phyloP scores from a whole-genome alignment of 2,329 filamentous ascomycete genomes.

The Colletotrichum sidae region DNA sequence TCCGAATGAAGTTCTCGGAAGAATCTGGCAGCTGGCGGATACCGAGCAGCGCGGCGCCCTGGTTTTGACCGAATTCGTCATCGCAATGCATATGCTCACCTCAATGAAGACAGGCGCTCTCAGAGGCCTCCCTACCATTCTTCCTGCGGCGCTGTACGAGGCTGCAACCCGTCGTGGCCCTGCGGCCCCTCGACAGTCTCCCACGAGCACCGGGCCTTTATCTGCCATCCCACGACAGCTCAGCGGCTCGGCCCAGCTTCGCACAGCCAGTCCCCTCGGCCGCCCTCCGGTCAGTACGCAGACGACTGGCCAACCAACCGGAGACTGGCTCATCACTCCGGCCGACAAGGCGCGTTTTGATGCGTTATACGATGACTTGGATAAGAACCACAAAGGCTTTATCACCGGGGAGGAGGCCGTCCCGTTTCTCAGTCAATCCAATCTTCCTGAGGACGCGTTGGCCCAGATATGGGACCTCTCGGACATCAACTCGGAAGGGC shows the following conservation, averaged over 20 bases:
- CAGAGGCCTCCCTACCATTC: conserved; percentile 79
- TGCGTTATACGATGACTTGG: conserved; percentile 83
- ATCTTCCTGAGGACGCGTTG: conserved; percentile 86
- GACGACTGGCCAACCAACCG: conserved; percentile 47
- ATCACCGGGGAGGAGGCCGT: conserved; percentile 97
- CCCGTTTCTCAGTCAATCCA: conserved; percentile 91
- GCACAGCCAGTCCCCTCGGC: conserved; percentile 70
- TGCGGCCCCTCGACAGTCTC: conserved; percentile 61
- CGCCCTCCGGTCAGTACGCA: conserved; percentile 61
- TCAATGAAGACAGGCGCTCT: conserved; percentile 89
- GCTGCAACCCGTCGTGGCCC: conserved; percentile 77
- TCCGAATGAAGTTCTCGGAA: conserved; percentile 90
- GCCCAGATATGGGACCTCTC: conserved; percentile 98
- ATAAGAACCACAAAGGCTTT: conserved; percentile 82
- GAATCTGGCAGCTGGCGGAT: conserved; percentile 95
- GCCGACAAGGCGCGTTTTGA: conserved; percentile 91
- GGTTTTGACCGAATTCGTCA: conserved; percentile 91
- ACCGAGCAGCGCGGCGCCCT: conserved; percentile 91
- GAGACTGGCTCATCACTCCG: conserved; percentile 85
- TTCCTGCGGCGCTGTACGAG: conserved; percentile 90
- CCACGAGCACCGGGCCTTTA: conserved; percentile 64
- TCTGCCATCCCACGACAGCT: conserved; percentile 85
- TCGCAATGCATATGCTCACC: conserved; percentile 96
- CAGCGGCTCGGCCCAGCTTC: conserved; percentile 74
- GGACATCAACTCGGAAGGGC: conserved; percentile 91